Evolutionary conservation across 768 basidiomycete species (phyloP), one percentile per base, ranked within the genome.

Genomic region (Mycena olivaceomarginata): DNA sequence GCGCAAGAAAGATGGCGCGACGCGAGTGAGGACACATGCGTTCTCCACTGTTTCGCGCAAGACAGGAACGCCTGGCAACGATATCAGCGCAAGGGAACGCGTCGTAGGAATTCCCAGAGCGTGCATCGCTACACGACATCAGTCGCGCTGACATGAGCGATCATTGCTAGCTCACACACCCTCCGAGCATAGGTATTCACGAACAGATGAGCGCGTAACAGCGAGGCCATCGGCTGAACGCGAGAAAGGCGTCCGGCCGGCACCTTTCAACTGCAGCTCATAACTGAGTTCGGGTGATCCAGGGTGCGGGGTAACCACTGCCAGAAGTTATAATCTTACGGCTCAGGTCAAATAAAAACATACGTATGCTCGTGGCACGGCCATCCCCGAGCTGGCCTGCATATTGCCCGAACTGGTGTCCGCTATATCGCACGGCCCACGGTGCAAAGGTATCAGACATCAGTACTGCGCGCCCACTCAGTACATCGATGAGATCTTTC

Each of bases 381-480:
- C 98, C 98, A 81, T 99, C 98, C 15, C 98, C 98, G 5, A 99
- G 89, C 83, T 99, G 98, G 37, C 97, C 97, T 0, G 98, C 98
- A 93, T 95, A 99, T 4, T 82, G 86, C 0, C 97, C 96, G 81
- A 97, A 97, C 80, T 97, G 96, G 82, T 97, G 96, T 0, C 97
- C 98, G 77, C 95, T 96, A 83, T 99, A 99, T 18, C 97, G 90
- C 41, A 97, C 89, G 6, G 95, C 94, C 96, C 97, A 99, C 0
- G 98, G 94, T 5, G 93, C 92, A 80, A 94, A 94, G 1, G 11
- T 79, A 76, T 86, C 81, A 11, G 90, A 90, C 88, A 94, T 92
- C 53, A 98, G 89, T 9, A 93, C 90, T 15, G 91, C 92, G 77
- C 94, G 91, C 0, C 97, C 97, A 69, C 95, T 93, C 8, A 98